phyloP scores from a whole-genome alignment of 164 flowering plant genomes.

The Aristolochia contorta region DNA sequence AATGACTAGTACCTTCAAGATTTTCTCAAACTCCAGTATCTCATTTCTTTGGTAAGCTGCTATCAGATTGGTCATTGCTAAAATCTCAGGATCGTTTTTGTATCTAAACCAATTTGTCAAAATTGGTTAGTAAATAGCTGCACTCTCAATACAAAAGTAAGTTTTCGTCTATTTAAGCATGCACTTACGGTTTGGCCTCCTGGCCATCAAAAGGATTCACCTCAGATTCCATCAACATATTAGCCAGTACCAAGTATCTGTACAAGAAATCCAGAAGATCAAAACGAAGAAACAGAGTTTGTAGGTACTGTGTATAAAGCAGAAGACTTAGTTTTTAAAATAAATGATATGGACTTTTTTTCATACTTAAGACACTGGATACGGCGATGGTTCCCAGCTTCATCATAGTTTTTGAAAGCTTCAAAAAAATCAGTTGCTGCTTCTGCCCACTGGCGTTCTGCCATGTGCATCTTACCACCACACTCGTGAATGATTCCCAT shows the following conservation, averaged over 20 bases:
- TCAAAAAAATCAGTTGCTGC: conserved; percentile 99
- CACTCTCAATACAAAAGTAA: neutral
- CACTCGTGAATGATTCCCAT: conserved; percentile 99
- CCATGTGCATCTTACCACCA: conserved; percentile 99
- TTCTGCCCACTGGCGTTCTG: conserved; percentile 98
- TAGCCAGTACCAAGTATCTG: conserved; percentile 87
- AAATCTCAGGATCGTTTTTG: conserved; percentile 94
- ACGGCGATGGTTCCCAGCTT: conserved; percentile 97
- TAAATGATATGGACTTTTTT: too few species aligned
- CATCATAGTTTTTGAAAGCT: conserved; percentile 98
- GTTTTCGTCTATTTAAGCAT: conserved; percentile 1
- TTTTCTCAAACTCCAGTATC: conserved; percentile 94
- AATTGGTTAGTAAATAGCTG: neutral
- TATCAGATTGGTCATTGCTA: conserved; percentile 97
- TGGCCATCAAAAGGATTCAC: conserved; percentile 99
- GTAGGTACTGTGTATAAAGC: too few species aligned
- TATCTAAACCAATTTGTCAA: conserved; percentile 42
- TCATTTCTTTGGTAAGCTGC: conserved; percentile 98
- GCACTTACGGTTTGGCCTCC: conserved; percentile 95
- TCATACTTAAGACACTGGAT: conserved; percentile 95
- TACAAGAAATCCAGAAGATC: neutral
- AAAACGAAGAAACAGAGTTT: too few species aligned
- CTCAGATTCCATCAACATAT: conserved; percentile 97
- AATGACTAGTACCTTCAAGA: conserved; percentile 49
- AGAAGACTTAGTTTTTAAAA: too few species aligned